Evolutionary conservation across 2,329 filamentous ascomycete species (phyloP).

Genomic region (Penicillium sclerotiorum): DNA sequence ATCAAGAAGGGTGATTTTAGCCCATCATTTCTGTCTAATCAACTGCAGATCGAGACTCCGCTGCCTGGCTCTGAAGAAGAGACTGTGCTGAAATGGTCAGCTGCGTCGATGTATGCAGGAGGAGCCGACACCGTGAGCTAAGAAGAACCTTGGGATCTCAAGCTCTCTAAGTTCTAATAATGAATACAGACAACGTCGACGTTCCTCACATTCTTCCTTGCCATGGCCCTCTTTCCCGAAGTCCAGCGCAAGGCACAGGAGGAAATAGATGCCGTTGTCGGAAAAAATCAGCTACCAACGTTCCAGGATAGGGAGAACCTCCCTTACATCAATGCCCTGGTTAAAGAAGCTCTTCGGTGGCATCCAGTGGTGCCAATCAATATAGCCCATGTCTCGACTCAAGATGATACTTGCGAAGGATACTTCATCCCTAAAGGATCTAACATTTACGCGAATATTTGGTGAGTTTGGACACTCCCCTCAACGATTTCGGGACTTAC

Average conservation of each 20-base stretch:
- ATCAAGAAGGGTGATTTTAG: slow-evolving; percentile 35
- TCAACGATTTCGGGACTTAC: too few species aligned
- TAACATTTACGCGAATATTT: slow-evolving; percentile 38
- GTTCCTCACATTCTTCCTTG: slow-evolving; percentile 47
- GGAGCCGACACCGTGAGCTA: slow-evolving; percentile 44
- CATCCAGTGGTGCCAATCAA: slow-evolving; percentile 30
- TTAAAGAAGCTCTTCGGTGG: slow-evolving; percentile 39
- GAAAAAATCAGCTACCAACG: background rate
- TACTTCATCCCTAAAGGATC: slow-evolving; percentile 40
- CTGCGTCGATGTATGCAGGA: slow-evolving; percentile 46
- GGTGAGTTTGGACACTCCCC: too few species aligned
- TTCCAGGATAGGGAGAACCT: slow-evolving; percentile 36
- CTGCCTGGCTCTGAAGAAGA: slow-evolving; percentile 34
- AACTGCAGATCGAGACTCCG: slow-evolving; percentile 36
- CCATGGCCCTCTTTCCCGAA: slow-evolving; percentile 53
- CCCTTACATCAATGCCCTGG: slow-evolving; percentile 36
- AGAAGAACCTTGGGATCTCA: too few species aligned
- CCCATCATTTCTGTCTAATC: slow-evolving; percentile 45
- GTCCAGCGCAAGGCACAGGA: slow-evolving; percentile 53
- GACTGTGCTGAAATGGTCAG: slow-evolving; percentile 32
- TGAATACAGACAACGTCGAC: slow-evolving; percentile 42
- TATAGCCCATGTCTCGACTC: slow-evolving; percentile 27
- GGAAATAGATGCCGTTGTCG: slow-evolving; percentile 34
- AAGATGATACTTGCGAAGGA: slow-evolving; percentile 28
- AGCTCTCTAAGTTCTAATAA: background rate